phyloP scores from a whole-genome alignment of 768 basidiomycete genomes.

The Tricholoma terreum region DNA sequence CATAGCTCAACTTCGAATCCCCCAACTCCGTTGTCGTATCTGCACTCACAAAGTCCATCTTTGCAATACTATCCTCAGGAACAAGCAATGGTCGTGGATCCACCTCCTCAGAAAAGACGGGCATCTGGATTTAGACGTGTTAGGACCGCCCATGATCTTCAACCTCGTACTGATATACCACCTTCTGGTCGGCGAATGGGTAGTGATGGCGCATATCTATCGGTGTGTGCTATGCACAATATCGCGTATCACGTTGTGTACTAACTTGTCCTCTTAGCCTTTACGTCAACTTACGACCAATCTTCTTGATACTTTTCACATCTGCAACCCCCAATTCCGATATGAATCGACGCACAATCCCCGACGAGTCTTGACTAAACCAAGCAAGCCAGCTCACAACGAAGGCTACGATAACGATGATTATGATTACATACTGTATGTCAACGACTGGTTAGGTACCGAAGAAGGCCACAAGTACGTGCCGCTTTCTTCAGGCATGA shows the following conservation, averaged over 20 bases:
- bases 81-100: constrained; percentile 73
- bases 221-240: constrained; percentile 51
- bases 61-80: constrained; percentile 61
- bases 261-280: constrained; percentile 37
- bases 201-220: constrained; percentile 70
- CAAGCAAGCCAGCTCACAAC: constrained; percentile 92
- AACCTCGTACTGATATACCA: constrained; percentile 65
- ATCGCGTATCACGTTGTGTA: not conserved
- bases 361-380: constrained; percentile 94
- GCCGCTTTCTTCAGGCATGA: constrained; percentile 2
- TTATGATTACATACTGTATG: constrained; percentile 98
- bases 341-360: constrained; percentile 97
- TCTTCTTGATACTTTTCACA: constrained; percentile 86
- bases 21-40: constrained; percentile 67
- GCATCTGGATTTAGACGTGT: constrained; percentile 78
- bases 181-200: constrained; percentile 74
- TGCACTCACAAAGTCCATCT: constrained; percentile 49
- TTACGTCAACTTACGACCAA: constrained; percentile 74
- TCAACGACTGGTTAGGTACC: constrained; percentile 94
- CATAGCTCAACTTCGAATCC: constrained; percentile 66
- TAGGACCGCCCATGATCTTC: constrained; percentile 71
- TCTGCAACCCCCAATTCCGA: constrained; percentile 92
- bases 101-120: constrained; percentile 57
- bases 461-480: constrained; percentile 93
- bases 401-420: constrained; percentile 99